A percentile compares a stretch with the other conserved stretches of the same genome.
These are phyloP conservation scores for Asterochloris erici DNA, from an alignment of 139 green algal genomes.

Conservation along the genomic window DNA sequence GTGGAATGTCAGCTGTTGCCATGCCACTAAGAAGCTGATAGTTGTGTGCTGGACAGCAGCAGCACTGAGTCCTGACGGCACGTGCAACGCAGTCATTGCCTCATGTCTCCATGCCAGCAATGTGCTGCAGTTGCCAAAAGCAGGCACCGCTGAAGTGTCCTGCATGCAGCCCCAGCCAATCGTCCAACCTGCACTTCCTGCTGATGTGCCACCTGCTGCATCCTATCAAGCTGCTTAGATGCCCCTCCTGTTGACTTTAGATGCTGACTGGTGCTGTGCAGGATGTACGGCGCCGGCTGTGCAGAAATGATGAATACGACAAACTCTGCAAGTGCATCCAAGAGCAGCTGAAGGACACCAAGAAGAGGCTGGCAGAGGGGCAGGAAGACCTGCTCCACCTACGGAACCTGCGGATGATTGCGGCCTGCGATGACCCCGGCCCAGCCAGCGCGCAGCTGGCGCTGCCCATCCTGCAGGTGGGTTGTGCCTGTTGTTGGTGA, in stretches of 20 bases:
- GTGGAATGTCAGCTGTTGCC: no score
- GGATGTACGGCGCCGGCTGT: slow-evolving; percentile 80
- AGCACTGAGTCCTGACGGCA: no score
- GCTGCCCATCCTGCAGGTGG: slow-evolving; percentile 59
- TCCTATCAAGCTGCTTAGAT: no score
- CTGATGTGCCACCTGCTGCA: neutral
- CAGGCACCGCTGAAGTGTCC: no score
- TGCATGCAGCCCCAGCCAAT: no score
- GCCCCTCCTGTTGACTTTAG: no score
- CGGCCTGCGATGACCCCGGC: slow-evolving; percentile 78
- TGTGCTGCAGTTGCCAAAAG: no score
- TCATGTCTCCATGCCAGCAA: no score
- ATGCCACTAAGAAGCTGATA: no score
- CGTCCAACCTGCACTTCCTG: no score
- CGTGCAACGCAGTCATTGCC: no score
- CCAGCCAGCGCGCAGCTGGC: slow-evolving; percentile 50
- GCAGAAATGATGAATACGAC: slow-evolving; percentile 65
- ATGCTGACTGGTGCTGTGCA: neutral
- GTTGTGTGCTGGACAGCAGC: no score
- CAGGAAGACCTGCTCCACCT: slow-evolving; percentile 70
- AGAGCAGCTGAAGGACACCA: slow-evolving; percentile 38
- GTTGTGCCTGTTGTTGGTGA: neutral
- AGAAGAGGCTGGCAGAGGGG: slow-evolving; percentile 61
- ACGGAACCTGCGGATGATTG: slow-evolving; percentile 67
- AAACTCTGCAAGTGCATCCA: slow-evolving; percentile 64